These are phyloP conservation scores for Pythium brachiatum DNA, from an alignment of 352 stramenopile genomes.

Conservation along the genomic window DNA sequence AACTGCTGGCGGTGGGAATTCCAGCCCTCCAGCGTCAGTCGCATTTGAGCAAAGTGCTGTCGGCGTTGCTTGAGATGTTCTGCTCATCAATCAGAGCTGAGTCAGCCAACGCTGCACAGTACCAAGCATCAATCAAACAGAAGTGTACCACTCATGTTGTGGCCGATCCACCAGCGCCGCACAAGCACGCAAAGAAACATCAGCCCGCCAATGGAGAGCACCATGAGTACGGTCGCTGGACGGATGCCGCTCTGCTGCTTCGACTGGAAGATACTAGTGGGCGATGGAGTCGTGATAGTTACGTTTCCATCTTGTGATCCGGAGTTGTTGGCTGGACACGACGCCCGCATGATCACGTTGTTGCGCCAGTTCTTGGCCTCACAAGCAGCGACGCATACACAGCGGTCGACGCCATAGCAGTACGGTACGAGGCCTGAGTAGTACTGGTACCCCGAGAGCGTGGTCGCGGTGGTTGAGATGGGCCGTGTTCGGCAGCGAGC, in stretches of 20 bases:
- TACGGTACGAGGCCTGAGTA: conserved; percentile 36
- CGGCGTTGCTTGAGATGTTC: conserved; percentile 3
- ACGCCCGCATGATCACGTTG: conserved; percentile 13
- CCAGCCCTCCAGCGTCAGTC: conserved; percentile 16
- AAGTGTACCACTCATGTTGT: conserved; percentile 7
- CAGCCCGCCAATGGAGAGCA: conserved; percentile 6
- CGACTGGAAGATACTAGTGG: conserved; percentile 1
- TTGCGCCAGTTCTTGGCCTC: conserved; percentile 35
- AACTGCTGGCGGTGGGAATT: conserved; percentile 16
- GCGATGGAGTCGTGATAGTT: conserved; percentile 12
- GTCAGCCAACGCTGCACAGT: neutral
- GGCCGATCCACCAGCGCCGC: conserved; percentile 10
- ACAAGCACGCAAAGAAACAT: conserved; percentile 10
- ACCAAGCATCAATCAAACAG: neutral
- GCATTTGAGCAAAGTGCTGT: conserved; percentile 12
- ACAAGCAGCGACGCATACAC: conserved; percentile 57
- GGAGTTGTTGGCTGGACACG: conserved; percentile 4
- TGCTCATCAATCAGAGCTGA: neutral
- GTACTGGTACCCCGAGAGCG: conserved; percentile 14
- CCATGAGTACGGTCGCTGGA: conserved; percentile 12
- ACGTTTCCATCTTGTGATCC: conserved; percentile 21
- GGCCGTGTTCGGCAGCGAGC: conserved; percentile 31
- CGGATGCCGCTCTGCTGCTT: neutral
- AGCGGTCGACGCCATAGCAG: conserved; percentile 40
- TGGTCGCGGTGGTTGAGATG: conserved; percentile 16